Base-by-base conservation (phyloP, 176 grass and related monocot genomes). In the Metroxylon sagu region DNA sequence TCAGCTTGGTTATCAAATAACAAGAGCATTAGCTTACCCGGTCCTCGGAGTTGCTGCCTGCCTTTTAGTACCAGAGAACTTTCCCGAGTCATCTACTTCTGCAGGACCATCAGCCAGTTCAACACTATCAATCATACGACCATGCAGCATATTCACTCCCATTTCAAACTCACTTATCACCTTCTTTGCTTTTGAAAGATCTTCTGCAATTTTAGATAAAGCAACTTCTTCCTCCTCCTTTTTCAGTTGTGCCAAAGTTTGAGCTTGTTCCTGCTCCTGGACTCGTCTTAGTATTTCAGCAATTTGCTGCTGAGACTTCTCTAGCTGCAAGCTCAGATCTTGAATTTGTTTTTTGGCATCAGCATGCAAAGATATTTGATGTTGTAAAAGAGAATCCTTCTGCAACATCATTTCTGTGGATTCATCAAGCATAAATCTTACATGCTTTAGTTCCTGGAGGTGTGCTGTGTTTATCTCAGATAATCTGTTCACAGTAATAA, bases 1-100 rank as follows among this genome's bases (percentile, higher is more conserved):
- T 81, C 79, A 82, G 66, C 74, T 85, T 73, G 71, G 61, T 64
- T 85, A 82, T 72, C 78, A 85, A 78, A 78, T 79, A 85, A 78
- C 71, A 82, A 81, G 71, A 79, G 71, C 74, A 79, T 89, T 82
- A 85, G 64, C 87, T 85, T 90, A 90, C 87, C 82, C 62, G 74
- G 54, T 90, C 82, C 75, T 70, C 79, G 53, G 64, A 66, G 76
- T 51, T 79, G 57, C 71, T 64, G 29, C 74, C 67, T 72, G 71
- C 61, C 78, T 77, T 58, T 78, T 89, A 23, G 21, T 69, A 68
- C 16, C 14, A 19, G 52, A 53, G 19, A 16, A 23, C 35, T 53
- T 55, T 39, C 26, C 65, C 16, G n/a, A 23, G 25, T 29, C 14
- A 17, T 56, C 52, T 55, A 16, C 18, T 30, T 53, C 64, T 16